Conservation (phyloP, 495 filamentous ascomycete species). For the Lasiosphaeria hispida region DNA sequence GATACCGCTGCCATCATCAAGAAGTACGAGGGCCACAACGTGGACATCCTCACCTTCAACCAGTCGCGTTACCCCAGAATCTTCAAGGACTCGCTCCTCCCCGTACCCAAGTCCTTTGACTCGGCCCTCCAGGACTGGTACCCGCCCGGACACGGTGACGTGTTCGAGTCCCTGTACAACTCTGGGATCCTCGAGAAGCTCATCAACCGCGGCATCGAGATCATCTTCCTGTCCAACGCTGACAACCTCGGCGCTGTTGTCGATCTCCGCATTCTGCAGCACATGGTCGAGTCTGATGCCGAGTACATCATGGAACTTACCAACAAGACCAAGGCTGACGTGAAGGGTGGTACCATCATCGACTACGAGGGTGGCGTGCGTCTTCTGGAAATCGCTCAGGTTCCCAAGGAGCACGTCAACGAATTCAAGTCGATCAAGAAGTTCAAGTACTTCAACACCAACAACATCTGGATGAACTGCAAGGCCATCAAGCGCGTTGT, state of each 20-base stretch:
- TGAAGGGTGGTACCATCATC: slow-evolving; percentile 99
- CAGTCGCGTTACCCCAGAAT: slow-evolving; percentile 97
- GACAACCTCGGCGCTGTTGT: slow-evolving; percentile 98
- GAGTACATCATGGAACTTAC: slow-evolving; percentile 99
- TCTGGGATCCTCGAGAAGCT: slow-evolving; percentile 97
- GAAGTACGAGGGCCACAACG: slow-evolving; percentile 99
- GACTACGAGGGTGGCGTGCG: slow-evolving; percentile 96
- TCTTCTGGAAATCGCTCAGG: slow-evolving; percentile 97
- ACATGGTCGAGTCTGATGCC: slow-evolving; percentile 93
- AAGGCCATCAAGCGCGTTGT: slow-evolving; percentile 98
- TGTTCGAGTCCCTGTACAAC: slow-evolving; percentile 99
- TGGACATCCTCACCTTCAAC: slow-evolving; percentile 99
- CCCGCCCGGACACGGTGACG: slow-evolving; percentile 97
- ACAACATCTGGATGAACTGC: slow-evolving; percentile 99
- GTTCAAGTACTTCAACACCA: slow-evolving; percentile 99
- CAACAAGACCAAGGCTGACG: slow-evolving; percentile 99
- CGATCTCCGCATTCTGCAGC: slow-evolving; percentile 94
- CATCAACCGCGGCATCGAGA: slow-evolving; percentile 89
- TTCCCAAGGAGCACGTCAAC: slow-evolving; percentile 99
- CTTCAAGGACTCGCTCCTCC: slow-evolving; percentile 95
- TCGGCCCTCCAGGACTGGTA: slow-evolving; percentile 97
- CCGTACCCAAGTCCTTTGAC: slow-evolving; percentile 85
- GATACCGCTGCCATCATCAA: slow-evolving; percentile 99
- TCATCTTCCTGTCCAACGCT: slow-evolving; percentile 98
- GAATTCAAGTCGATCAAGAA: slow-evolving; percentile 99